These are phyloP conservation scores for Diplodia corticola DNA, from an alignment of 2,329 filamentous ascomycete genomes.

Conservation along the genomic window DNA sequence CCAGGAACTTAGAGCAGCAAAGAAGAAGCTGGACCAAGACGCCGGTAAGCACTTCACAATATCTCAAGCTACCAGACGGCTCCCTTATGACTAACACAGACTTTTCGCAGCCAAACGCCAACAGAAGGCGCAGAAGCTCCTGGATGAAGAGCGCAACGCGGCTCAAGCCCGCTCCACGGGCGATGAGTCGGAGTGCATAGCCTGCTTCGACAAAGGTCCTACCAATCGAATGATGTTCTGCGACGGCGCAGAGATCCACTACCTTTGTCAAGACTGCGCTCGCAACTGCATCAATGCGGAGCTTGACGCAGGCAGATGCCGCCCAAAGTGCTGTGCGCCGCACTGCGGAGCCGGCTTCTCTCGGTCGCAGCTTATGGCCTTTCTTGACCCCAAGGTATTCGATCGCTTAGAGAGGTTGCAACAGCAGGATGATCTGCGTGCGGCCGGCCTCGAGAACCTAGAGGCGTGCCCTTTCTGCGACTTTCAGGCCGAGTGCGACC, in stretches of 20 bases:
- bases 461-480: conserved; percentile 80
- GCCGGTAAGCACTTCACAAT: conserved; percentile 25
- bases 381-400: conserved; percentile 60
- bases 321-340: conserved; percentile 68
- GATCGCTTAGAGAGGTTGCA: conserved; percentile 69
- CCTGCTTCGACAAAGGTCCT: conserved; percentile 69
- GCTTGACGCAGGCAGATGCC: conserved; percentile 68
- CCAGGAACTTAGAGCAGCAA: conserved; percentile 28
- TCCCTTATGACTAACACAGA: conserved; percentile 7
- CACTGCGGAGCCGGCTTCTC: conserved; percentile 66
- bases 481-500: conserved; percentile 71
- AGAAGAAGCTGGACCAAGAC: conserved; percentile 31
- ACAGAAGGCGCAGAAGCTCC: conserved; percentile 29
- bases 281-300: conserved; percentile 65
- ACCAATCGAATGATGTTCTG: conserved; percentile 70
- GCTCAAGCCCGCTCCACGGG: conserved; percentile 35
- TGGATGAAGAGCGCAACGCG: conserved; percentile 41
- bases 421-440: conserved; percentile 67
- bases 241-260: conserved; percentile 59
- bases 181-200: conserved; percentile 64
- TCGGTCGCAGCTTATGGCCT: conserved; percentile 54
- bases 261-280: conserved; percentile 70
- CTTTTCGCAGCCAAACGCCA: conserved; percentile 30
- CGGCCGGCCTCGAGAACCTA: conserved; percentile 70
- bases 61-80: background rate